phyloP scores from a whole-genome alignment of 73 alveolate species.

The Paramecium bursaria region DNA sequence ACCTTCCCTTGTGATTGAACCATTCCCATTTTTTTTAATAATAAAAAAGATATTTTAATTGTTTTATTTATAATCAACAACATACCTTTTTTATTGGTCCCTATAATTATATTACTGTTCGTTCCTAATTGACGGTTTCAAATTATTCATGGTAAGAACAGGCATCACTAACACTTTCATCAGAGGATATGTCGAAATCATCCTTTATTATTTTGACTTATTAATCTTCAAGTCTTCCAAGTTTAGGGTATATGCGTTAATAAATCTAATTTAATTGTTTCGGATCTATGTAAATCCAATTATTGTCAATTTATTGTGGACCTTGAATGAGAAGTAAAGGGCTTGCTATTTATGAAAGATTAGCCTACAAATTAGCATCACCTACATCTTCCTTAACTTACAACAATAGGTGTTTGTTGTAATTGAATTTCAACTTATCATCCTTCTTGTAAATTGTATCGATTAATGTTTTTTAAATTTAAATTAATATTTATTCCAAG shows the following conservation, averaged over 20 bases:
- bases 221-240: neutral
- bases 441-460: neutral
- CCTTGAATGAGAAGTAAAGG: neutral
- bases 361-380: neutral
- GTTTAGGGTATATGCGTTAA: neutral
- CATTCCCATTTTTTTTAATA: too few relatives aligned
- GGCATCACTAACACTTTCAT: slow-evolving; percentile 43
- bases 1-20: too few relatives aligned
- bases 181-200: slow-evolving; percentile 46
- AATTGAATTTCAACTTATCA: neutral
- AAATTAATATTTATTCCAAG: slow-evolving; percentile 20
- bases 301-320: neutral
- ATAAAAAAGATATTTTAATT: too few relatives aligned
- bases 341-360: neutral
- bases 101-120: too few relatives aligned
- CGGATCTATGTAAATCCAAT: slow-evolving; percentile 10
- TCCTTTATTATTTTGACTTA: neutral
- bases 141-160: slow-evolving; percentile 36
- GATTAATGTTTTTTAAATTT: neutral
- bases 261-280: neutral
- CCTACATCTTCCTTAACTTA: neutral
- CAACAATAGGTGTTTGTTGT: neutral
- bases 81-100: too few relatives aligned
- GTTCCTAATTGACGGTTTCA: too few relatives aligned
- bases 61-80: too few relatives aligned